Base-by-base conservation (phyloP, 495 filamentous ascomycete genomes). In the Cenococcum geophilum region DNA sequence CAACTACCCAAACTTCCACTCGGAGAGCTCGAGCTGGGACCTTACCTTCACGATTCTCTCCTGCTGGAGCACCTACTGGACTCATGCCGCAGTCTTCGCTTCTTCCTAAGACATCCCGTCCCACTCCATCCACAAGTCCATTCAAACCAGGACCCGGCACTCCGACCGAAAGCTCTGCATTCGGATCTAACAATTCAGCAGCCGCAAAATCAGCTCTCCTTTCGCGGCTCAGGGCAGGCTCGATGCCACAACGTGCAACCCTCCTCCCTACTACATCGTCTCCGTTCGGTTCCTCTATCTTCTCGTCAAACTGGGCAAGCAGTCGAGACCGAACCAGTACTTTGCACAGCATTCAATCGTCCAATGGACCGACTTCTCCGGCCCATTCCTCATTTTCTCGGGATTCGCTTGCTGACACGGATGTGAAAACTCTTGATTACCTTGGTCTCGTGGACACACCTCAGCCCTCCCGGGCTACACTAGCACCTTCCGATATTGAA, bases 381-480 rank as follows among this genome's bases (percentile, higher is more conserved):
- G 85, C 88, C 27, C 88, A 91, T 59, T 96, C 92, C 14, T 87
- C 89, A 4, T 95, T 92, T 70, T 95, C 91, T 5, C 82, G 86
- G 60, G 92, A 96, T 69, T 91, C 90, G n/a, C 79, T 86, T 18
- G 83, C 82, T 21, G 92, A 96, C 70, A 88, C 83, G 42, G 92
- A 97, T 73, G 91, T 96, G 68, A 89, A 88, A 68, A 98, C 95
- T 37, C 78, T 98, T 72, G 93, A 98, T 65, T 98, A 97, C 69
- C 81, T 98, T 68, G 93, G 93, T 45, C 80, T 98, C 59, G 92
- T 90, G 4, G 93, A 97, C 72, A 97, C 92, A 40, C 93, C 93
- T 20, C 90, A 93, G 70, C 89, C 89, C 54, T 75, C 84, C 62
- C 83, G 85, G 54, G 85, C 88, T 55, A 83, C 81, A 55, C 78